phyloP scores from a whole-genome alignment of 768 basidiomycete species.

The Tephrocybe sp. region DNA sequence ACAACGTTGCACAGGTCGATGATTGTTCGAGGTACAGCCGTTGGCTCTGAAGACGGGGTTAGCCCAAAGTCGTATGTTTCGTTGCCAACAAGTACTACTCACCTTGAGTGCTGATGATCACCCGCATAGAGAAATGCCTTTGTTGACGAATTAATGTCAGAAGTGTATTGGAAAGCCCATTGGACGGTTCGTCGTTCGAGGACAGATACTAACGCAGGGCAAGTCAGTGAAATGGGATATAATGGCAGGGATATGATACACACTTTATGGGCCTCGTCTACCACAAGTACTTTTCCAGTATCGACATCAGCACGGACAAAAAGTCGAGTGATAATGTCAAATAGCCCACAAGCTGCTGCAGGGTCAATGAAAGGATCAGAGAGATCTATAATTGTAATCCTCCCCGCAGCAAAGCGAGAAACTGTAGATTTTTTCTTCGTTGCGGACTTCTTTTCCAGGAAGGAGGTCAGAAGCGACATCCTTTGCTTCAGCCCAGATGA shows the following conservation, averaged over 20 bases:
- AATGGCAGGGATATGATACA: constrained; percentile 2
- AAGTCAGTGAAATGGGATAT: not conserved
- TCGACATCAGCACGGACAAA: constrained; percentile 59
- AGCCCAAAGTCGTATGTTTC: not conserved
- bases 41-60: constrained; percentile 50
- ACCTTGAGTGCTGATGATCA: constrained; percentile 77
- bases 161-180: constrained; percentile 59
- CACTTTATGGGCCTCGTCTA: constrained; percentile 78
- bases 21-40: constrained; percentile 64
- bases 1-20: constrained; percentile 64
- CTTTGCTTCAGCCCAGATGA: constrained; percentile 58
- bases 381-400: constrained; percentile 65
- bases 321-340: constrained; percentile 64
- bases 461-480: constrained; percentile 56
- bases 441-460: constrained; percentile 38
- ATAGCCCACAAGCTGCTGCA: constrained; percentile 62
- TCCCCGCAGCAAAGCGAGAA: constrained; percentile 49
- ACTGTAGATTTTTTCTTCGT: constrained; percentile 8
- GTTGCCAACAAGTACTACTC: constrained; percentile 6
- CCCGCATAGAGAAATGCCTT: constrained; percentile 67
- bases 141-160: constrained; percentile 64
- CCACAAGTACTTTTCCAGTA: constrained; percentile 66
- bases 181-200: constrained; percentile 34
- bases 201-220: constrained; percentile 53
- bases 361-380: constrained; percentile 75